Base-by-base conservation (phyloP, 169 alveolate species). In the Theileria luwenshuni region DNA sequence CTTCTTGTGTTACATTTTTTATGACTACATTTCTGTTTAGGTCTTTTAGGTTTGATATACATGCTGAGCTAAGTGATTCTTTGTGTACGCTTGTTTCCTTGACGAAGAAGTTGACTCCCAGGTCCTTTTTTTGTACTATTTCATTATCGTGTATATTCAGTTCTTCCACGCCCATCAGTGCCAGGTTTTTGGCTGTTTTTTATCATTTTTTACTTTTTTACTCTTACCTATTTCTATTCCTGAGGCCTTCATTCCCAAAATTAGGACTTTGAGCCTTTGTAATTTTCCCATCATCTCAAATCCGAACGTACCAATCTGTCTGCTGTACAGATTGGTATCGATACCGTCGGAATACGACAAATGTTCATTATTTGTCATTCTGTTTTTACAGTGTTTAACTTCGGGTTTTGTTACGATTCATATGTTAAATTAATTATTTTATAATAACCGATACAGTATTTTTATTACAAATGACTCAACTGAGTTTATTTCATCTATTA, bases 291-390 rank as follows among this genome's bases (percentile, higher is more conserved):
- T 96, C 60, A 98, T 94, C 73, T 98, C 99, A 85, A 96, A 90
- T n/a, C 99, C 99, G 75, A 93, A 96, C 23, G 99, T 94, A n/a
- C 99, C 99, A 21, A 98, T 94, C 81, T 97, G 98, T 65, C 99
- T 92, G 33, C 99, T 95, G 83, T 97, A 97, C 51, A 98, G 94
- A 79, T 97, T 96, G 35, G 98, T 93, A 83, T 98, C 99, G 21
- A 95, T 91, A 6, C 56, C 75, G 58, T 68, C 69, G n/a, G n/a
- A n/a, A n/a, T n/a, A n/a, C n/a, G n/a, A n/a, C n/a, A n/a, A n/a
- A n/a, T n/a, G n/a, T n/a, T n/a, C n/a, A 38, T 58, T 85, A 69
- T 62, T 48, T 42, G 35, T 23, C 25, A 62, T 27, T 45, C 30
- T 62, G 10, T 38, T 38, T 38, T n/a, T n/a, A n/a, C n/a, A n/a